phyloP scores from a whole-genome alignment of 2,329 filamentous ascomycete genomes.

The Eutypa lata region DNA sequence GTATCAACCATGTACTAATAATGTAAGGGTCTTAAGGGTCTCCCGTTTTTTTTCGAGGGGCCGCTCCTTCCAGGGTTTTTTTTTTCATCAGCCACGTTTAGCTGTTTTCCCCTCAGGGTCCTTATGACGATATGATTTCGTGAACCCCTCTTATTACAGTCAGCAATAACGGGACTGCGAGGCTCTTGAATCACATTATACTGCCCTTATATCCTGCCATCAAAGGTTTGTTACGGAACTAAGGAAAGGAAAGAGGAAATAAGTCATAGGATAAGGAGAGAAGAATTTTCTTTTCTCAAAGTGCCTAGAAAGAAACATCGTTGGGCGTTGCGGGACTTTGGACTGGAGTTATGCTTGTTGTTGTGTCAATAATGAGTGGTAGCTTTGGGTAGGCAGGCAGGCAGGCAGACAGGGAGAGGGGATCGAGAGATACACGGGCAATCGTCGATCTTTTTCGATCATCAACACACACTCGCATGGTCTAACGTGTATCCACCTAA shows the following conservation, averaged over 20 bases:
- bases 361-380: no score
- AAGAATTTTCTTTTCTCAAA: no score
- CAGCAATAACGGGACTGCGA: no score
- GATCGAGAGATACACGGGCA: not conserved
- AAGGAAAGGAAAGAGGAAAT: no score
- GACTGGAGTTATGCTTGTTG: no score
- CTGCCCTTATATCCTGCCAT: not conserved
- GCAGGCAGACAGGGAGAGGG: not conserved
- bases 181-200: not conserved
- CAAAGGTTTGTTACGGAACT: no score
- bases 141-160: not conserved
- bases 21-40: not conserved
- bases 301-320: no score
- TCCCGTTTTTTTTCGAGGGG: not conserved
- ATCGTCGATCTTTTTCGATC: conserved; percentile 1
- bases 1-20: not conserved
- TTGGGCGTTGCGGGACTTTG: no score
- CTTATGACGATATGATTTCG: not conserved
- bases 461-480: not conserved
- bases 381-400: not conserved
- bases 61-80: not conserved
- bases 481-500: not conserved
- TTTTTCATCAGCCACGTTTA: not conserved
- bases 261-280: no score
- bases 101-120: not conserved